Evolutionary conservation across 1,284 basidiomycete species (phyloP), one percentile per base, ranked within the genome.

Genomic region (Trichosporon coremiiforme): DNA sequence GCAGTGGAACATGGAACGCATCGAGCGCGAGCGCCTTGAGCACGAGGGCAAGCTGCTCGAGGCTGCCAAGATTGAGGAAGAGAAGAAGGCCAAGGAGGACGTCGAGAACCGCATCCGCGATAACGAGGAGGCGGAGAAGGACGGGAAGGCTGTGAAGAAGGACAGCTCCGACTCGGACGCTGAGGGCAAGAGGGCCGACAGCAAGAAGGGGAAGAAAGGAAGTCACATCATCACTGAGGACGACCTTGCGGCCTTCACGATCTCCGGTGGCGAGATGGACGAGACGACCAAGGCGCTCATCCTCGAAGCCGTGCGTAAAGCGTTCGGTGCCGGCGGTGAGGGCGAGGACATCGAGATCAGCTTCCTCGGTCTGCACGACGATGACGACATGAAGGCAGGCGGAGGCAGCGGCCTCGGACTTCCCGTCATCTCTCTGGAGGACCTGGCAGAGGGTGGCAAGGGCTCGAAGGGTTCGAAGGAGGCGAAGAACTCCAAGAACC

Each of bases 1-100:
- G n/a, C 68, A 69, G 10, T 78, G 76, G 76, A 50, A 57, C n/a
- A 45, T 17, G 35, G 57, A 62, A n/a, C 50, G 31, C 7, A 20
- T 66, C 31, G 65, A 66, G 65, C 47, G 29, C n/a, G 47, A 35
- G 22, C 9, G 69, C 15, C 22, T 20, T 9, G 33, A 50, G 3
- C 64, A 62, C 4, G 38, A 45, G 47, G 63, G 53, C 33, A 63
- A 63, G 35, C 68, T 65, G 13, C 67, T 57, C 47, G 66, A 55
- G 57, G 47, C 22, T 15, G 15, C 29, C 17, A 31, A 64, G 31
- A 15, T 38, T 2, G 45, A 20, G 25, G n/a, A 25, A 13, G 50
- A 67, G 15, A 68, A 60, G 63, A 68, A 57, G 31, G 68, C 41
- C 38, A 70, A 41, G 2, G 68, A 71, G 38, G 70, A 67, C 9